Percentiles rank a stretch among this genome's conserved stretches.
Conservation (phyloP, 148 eudicot genomes). For the Spergularia marina region DNA sequence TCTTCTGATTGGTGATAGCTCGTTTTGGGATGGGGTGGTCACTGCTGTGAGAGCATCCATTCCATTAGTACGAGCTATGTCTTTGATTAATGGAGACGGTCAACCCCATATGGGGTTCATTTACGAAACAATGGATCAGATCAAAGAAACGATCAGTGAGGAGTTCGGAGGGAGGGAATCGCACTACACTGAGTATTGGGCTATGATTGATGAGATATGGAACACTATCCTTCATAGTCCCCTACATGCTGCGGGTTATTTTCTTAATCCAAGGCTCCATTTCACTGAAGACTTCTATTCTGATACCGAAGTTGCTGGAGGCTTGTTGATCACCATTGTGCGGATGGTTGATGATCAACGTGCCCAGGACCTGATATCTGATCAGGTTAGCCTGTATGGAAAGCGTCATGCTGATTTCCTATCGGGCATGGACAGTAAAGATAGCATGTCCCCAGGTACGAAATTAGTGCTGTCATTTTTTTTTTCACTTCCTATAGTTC, state of each 20-base stretch:
- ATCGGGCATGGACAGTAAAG: constrained; percentile 30
- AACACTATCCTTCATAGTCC: constrained; percentile 53
- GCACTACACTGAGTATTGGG: constrained; percentile 43
- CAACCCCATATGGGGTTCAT: constrained; percentile 45
- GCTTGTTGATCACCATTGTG: constrained; percentile 43
- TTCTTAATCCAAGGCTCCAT: constrained; percentile 44
- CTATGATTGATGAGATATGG: constrained; percentile 64
- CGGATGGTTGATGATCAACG: constrained; percentile 31
- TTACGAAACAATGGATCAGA: constrained; percentile 70
- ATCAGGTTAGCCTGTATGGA: constrained; percentile 42
- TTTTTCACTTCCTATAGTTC: not conserved
- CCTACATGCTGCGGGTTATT: constrained; percentile 67
- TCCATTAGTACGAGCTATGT: constrained; percentile 49
- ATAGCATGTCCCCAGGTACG: constrained; percentile 55
- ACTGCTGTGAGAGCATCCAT: constrained; percentile 48
- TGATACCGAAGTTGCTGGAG: constrained; percentile 56
- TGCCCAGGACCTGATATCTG: constrained; percentile 31
- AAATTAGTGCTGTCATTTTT: not conserved
- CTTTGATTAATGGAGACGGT: constrained; percentile 34
- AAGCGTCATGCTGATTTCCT: constrained; percentile 34
- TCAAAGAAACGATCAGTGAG: constrained; percentile 54
- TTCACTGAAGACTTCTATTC: constrained; percentile 37
- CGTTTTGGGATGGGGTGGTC: constrained; percentile 46
- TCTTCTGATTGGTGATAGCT: constrained; percentile 33
- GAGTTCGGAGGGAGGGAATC: constrained; percentile 40